A percentile compares a stretch with the other conserved stretches of the same genome.
phyloP scores from a whole-genome alignment of 2,329 filamentous ascomycete species.

The Massarina eburnea region DNA sequence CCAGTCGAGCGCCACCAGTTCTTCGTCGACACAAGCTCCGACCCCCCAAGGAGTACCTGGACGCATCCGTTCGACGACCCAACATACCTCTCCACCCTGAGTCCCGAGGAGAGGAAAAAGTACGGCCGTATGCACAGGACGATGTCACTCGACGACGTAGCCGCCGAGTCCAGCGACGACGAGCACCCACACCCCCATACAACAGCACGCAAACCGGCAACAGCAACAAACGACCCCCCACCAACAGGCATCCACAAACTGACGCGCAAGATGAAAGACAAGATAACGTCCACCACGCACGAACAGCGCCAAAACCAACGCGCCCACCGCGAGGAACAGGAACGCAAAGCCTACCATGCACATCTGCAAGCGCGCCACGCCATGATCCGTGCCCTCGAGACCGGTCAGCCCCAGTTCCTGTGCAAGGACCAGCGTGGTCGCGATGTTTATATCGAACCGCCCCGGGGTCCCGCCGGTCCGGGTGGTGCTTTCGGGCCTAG shows the following conservation, averaged over 20 bases:
- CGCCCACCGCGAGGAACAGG: conserved; percentile 50
- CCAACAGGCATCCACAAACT: conserved; percentile 48
- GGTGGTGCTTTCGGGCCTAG: background rate
- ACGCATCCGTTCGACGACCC: conserved; percentile 64
- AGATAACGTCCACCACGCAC: conserved; percentile 59
- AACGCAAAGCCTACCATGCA: conserved; percentile 54
- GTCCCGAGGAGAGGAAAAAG: conserved; percentile 52
- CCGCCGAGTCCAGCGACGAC: conserved; percentile 45
- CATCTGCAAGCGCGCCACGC: conserved; percentile 55
- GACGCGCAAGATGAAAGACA: conserved; percentile 62
- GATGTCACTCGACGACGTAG: conserved; percentile 48
- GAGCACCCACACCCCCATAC: conserved; percentile 17
- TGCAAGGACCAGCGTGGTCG: conserved; percentile 56
- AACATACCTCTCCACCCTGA: conserved; percentile 53
- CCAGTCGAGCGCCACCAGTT: conserved; percentile 58
- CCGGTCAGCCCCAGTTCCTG: conserved; percentile 58
- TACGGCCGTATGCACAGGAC: conserved; percentile 44
- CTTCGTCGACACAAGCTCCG: conserved; percentile 60
- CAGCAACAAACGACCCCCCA: conserved; percentile 8
- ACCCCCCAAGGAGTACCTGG: conserved; percentile 62
- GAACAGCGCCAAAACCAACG: conserved; percentile 54
- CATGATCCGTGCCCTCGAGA: conserved; percentile 54
- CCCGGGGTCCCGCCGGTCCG: conserved; percentile 37
- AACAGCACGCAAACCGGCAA: conserved; percentile 2
- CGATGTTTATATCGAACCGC: conserved; percentile 62